Base-by-base conservation (phyloP, 495 filamentous ascomycete species). In the Pyrenula aspistea region DNA sequence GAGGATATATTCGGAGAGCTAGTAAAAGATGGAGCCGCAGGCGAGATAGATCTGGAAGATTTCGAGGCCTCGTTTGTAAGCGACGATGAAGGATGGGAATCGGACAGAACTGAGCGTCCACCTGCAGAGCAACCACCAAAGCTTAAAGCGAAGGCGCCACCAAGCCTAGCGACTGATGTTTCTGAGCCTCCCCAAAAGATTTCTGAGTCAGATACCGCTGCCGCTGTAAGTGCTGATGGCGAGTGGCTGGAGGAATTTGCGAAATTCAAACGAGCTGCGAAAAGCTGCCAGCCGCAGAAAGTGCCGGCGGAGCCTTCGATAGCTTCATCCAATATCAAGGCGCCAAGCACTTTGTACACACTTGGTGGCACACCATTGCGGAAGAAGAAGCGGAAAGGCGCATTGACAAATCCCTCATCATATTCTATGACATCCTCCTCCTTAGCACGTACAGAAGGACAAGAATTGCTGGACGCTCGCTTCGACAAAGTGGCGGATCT, bases 341-440 rank as follows among this genome's bases (percentile, higher is more conserved):
- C 72, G 74, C 82, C 88, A 54, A 90, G 87, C 2, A 89, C 88
- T 23, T 74, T 86, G 59, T 82, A 89, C 73, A 92, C 89, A 12
- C 65, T 55, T 11, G 74, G 74, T 0, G 88, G 85, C 21, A 87
- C 86, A 0, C 90, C 88, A 2, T 86, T 79, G 48, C 82, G 88
- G 1, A 74, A 77, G 31, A 97, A 95, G 81, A 94, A 92, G 81
- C 80, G 89, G 58, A 93, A 91, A 70, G 90, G 90, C 51, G 91
- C 93, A 20, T 67, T 93, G 67, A 96, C 93, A 21, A 88, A 86
- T 63, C 88, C 86, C 0, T 92, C 92, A 3, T 79, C 80, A 15
- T 97, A 95, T 73, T 95, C 90, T n/a, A 99, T 97, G 94, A 91
- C 86, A 0, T 95, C 88, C 3, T 96, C 93, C 0, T 85, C 91